Percentiles rank a stretch among this genome's conserved stretches.
Conservation (phyloP, 306 rosid species). For the Medicago arabica region DNA sequence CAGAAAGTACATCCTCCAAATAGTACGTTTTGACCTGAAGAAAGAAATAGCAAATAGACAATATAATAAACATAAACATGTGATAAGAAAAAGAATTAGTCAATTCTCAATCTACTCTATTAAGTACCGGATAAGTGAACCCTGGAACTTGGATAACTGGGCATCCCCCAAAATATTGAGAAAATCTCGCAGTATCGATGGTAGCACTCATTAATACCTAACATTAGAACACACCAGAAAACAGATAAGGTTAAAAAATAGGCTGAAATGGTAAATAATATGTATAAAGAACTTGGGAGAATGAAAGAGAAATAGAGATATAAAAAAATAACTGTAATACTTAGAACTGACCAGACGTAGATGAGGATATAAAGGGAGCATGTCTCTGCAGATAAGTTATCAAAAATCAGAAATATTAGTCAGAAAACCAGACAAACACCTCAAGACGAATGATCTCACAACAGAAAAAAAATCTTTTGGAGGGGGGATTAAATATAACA, state of each 20-base stretch:
- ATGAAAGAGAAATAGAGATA: constrained; percentile 37
- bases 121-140: constrained; percentile 85
- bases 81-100: constrained; percentile 28
- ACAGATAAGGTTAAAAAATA: constrained; percentile 16
- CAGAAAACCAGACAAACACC: constrained; percentile 37
- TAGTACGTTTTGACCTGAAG: constrained; percentile 78
- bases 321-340: constrained; percentile 20
- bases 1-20: constrained; percentile 89
- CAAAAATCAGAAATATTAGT: constrained; percentile 36
- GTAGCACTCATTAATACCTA: constrained; percentile 99
- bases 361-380: constrained; percentile 75
- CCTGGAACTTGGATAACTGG: constrained; percentile 90
- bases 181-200: constrained; percentile 79
- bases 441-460: constrained; percentile 5
- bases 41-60: constrained; percentile 41
- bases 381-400: constrained; percentile 73
- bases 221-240: constrained; percentile 28
- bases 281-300: constrained; percentile 15
- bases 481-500: constrained; percentile 27
- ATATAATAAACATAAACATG: constrained; percentile 20
- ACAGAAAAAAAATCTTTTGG: not conserved
- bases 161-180: constrained; percentile 93
- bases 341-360: constrained; percentile 80
- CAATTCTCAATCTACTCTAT: constrained; percentile 38
- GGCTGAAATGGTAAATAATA: constrained; percentile 11